phyloP scores from a whole-genome alignment of 805 yeast genomes.

The Candida awuae region DNA sequence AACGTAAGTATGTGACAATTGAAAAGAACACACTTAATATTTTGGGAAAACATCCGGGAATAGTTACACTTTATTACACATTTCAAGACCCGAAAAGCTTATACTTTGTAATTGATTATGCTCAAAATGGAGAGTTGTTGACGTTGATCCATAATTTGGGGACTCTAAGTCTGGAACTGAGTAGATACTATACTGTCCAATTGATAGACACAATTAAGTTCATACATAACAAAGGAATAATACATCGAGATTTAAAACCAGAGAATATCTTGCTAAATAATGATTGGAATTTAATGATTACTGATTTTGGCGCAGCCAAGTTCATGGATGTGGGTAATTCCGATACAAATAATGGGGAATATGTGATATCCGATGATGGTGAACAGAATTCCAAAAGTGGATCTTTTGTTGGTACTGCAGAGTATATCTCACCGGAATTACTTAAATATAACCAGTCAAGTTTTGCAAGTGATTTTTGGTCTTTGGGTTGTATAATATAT shows the following conservation, averaged over 20 bases:
- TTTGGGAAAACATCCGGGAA: conserved; percentile 90
- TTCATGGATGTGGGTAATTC: conserved; percentile 36
- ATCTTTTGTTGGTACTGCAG: conserved; percentile 97
- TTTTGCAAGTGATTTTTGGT: conserved; percentile 86
- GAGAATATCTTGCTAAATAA: conserved; percentile 82
- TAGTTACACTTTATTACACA: conserved; percentile 84
- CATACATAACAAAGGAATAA: conserved; percentile 83
- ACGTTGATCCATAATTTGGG: conserved; percentile 72
- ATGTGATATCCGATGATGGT: neutral
- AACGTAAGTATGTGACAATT: conserved; percentile 91
- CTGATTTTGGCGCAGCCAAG: conserved; percentile 98
- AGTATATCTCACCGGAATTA: conserved; percentile 90
- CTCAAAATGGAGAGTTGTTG: conserved; percentile 90
- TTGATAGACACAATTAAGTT: conserved; percentile 84
- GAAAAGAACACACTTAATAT: conserved; percentile 86
- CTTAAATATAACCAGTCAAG: conserved; percentile 73
- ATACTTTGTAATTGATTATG: conserved; percentile 89
- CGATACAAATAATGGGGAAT: neutral
- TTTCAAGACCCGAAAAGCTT: conserved; percentile 86
- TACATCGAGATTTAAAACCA: conserved; percentile 92
- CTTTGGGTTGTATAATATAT: conserved; percentile 79
- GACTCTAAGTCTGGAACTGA: conserved; percentile 63
- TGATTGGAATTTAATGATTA: conserved; percentile 82
- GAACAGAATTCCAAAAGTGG: conserved; percentile 33
- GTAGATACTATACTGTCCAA: conserved; percentile 77